Evolutionary conservation across 2,329 filamentous ascomycete genomes (phyloP).

Genomic region (Fusarium coicis): DNA sequence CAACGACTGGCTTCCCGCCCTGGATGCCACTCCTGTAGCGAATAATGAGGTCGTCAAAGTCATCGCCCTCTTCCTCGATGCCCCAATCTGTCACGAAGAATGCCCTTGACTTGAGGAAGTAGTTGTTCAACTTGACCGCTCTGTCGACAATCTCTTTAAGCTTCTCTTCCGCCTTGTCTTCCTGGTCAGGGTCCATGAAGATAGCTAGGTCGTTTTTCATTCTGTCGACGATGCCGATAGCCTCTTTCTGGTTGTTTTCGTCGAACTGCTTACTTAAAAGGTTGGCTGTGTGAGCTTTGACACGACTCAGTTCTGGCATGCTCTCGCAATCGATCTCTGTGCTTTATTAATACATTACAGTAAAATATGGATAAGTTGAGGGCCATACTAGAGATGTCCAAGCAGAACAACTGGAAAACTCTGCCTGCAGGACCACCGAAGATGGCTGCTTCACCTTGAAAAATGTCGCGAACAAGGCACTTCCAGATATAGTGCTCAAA

Average conservation of each 20-base stretch:
- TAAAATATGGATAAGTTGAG: not conserved
- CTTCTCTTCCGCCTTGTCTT: not conserved
- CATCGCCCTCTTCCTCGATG: not conserved
- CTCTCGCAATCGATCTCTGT: not conserved
- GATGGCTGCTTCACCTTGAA: not conserved
- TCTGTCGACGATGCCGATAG: not conserved
- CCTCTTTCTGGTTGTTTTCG: not conserved
- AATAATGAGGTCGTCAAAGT: not conserved
- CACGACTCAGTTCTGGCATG: constrained; percentile 17
- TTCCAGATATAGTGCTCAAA: constrained; percentile 25
- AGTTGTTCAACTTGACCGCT: constrained; percentile 7
- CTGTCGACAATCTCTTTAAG: not conserved
- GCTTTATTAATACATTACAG: not conserved
- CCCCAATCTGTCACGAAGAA: constrained; percentile 10
- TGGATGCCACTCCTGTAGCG: not conserved
- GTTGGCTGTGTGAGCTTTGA: constrained; percentile 15
- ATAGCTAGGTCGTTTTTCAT: constrained; percentile 4
- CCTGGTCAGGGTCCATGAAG: constrained; percentile 7
- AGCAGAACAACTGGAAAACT: constrained; percentile 20
- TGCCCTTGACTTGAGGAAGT: constrained; percentile 21
- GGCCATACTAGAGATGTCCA: constrained; percentile 16
- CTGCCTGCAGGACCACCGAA: constrained; percentile 21
- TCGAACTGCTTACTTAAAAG: not conserved
- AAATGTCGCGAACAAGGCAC: constrained; percentile 1
- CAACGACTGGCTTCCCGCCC: not conserved